Evolutionary conservation across 225 moss, liverwort and hornwort genomes (phyloP).

Genomic region (Rhytidiadelphus loreus): DNA sequence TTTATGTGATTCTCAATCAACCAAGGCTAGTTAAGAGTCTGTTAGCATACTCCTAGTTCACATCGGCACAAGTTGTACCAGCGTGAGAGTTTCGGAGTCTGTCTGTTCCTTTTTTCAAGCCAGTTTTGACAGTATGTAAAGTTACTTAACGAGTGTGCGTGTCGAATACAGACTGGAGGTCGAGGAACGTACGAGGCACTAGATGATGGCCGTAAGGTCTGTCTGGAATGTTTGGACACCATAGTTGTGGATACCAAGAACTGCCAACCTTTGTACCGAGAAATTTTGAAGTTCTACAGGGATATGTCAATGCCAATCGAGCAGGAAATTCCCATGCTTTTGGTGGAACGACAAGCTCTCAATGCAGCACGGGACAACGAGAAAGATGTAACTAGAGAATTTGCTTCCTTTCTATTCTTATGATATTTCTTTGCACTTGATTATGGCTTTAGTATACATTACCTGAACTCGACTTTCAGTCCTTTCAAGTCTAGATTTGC

Average conservation of each 20-base stretch:
- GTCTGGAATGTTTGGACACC: constrained; percentile 45
- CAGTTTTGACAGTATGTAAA: background rate
- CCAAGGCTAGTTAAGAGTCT: background rate
- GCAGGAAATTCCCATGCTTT: constrained; percentile 48
- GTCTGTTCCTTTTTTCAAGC: background rate
- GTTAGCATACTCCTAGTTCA: background rate
- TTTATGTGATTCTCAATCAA: background rate
- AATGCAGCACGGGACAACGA: constrained; percentile 59
- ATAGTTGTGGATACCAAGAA: constrained; percentile 31
- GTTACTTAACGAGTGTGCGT: background rate
- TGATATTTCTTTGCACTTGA: background rate
- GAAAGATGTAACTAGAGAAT: constrained; percentile 44
- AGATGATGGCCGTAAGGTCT: constrained; percentile 46
- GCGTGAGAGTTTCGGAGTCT: background rate
- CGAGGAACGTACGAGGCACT: constrained; percentile 17
- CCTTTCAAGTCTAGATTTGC: background rate
- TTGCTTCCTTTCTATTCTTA: background rate
- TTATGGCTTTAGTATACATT: background rate
- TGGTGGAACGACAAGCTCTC: constrained; percentile 53
- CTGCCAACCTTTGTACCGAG: constrained; percentile 42
- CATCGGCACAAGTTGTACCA: background rate
- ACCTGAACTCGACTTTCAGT: background rate
- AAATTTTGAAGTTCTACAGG: constrained; percentile 44
- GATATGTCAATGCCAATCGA: constrained; percentile 28
- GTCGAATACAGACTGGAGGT: constrained; percentile 42